A percentile compares a stretch with the other conserved stretches of the same genome.
phyloP scores from a whole-genome alignment of 2,329 filamentous ascomycete genomes.

The Alternaria atra region DNA sequence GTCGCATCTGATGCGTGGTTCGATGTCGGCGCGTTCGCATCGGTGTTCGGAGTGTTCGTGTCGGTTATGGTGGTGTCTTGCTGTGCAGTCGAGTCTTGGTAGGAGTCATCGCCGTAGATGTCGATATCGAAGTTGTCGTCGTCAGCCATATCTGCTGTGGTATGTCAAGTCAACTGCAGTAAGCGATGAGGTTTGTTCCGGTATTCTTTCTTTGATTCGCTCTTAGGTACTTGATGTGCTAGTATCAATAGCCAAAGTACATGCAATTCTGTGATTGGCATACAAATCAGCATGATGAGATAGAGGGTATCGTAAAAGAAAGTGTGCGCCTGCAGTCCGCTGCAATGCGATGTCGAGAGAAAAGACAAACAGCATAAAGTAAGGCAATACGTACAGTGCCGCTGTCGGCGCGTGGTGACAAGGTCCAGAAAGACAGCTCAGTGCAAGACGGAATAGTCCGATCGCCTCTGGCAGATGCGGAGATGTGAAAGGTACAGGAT shows the following conservation, averaged over 20 bases:
- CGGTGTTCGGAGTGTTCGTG: slow-evolving; percentile 42
- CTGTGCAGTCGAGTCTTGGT: slow-evolving; percentile 37
- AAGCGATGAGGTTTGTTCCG: slow-evolving; percentile 33
- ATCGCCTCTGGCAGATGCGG: slow-evolving; percentile 54
- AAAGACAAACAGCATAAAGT: slow-evolving; percentile 37
- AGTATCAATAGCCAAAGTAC: slow-evolving; percentile 49
- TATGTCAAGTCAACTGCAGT: slow-evolving; percentile 37
- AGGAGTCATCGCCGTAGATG: slow-evolving; percentile 70
- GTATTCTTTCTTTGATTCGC: slow-evolving; percentile 48
- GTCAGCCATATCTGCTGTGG: slow-evolving; percentile 58
- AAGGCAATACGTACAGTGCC: slow-evolving; percentile 54
- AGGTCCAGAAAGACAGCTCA: slow-evolving; percentile 46
- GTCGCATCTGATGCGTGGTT: slow-evolving; percentile 21
- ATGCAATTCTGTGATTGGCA: slow-evolving; percentile 47
- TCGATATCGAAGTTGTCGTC: slow-evolving; percentile 77
- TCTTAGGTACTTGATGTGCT: slow-evolving; percentile 51
- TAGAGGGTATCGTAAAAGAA: slow-evolving; percentile 23
- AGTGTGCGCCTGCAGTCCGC: slow-evolving; percentile 20
- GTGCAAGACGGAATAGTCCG: slow-evolving; percentile 44
- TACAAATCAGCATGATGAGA: slow-evolving; percentile 49
- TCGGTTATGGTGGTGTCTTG: slow-evolving; percentile 38
- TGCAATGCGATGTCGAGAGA: slow-evolving; percentile 19
- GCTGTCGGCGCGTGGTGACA: slow-evolving; percentile 42
- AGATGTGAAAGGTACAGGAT: slow-evolving; percentile 48
- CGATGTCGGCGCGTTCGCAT: slow-evolving; percentile 33